These are phyloP conservation scores for Pachyrhizus erosus DNA, from an alignment of 306 rosid species.

Conservation along the genomic window DNA sequence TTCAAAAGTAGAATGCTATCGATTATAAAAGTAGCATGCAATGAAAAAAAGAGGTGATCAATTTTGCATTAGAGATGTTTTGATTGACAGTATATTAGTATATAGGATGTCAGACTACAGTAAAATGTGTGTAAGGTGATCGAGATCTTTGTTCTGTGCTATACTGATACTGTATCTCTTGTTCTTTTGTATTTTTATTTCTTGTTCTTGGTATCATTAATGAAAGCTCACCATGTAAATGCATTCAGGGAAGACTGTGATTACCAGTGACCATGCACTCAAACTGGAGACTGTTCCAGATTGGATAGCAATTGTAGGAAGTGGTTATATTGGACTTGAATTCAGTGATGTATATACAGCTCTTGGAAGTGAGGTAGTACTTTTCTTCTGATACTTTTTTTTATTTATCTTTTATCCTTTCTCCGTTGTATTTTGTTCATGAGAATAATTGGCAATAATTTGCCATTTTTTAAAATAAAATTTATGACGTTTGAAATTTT, in stretches of 20 bases:
- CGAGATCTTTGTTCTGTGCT: neutral
- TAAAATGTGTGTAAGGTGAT: slow-evolving; percentile 7
- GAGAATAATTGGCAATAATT: slow-evolving; percentile 9
- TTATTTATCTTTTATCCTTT: neutral
- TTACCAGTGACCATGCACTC: slow-evolving; percentile 90
- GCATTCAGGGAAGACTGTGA: slow-evolving; percentile 77
- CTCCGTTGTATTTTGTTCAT: slow-evolving; percentile 19
- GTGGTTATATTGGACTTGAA: slow-evolving; percentile 93
- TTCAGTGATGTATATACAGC: slow-evolving; percentile 94
- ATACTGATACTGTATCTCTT: neutral
- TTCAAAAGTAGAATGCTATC: neutral
- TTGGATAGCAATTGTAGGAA: slow-evolving; percentile 89
- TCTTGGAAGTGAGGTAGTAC: slow-evolving; percentile 89
- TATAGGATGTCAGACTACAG: neutral
- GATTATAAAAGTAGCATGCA: neutral
- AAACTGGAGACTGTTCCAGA: slow-evolving; percentile 90
- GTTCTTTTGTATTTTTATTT: neutral
- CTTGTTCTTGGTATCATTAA: neutral
- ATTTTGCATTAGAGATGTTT: slow-evolving; percentile 13
- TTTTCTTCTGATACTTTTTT: neutral
- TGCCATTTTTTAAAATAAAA: neutral
- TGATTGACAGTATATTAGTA: neutral
- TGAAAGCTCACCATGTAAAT: neutral
- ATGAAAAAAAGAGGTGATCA: neutral
- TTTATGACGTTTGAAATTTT: neutral